phyloP scores from a whole-genome alignment of 805 yeast genomes.

The Dipodascus albidus region DNA sequence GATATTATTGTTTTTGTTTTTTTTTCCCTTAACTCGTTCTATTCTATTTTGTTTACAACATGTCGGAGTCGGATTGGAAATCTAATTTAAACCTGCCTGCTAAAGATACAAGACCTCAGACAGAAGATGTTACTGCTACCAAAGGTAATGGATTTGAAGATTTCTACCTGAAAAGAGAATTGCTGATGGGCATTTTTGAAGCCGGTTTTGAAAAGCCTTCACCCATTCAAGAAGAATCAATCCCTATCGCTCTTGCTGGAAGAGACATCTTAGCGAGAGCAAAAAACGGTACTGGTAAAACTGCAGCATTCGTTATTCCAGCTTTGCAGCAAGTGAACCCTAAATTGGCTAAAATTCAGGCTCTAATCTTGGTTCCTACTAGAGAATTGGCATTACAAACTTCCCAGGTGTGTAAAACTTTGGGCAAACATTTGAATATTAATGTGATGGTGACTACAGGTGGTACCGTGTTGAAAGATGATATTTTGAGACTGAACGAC shows the following conservation, averaged over 20 bases:
- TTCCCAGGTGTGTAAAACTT: conserved; percentile 90
- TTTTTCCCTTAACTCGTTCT: background rate
- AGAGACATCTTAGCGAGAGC: conserved; percentile 96
- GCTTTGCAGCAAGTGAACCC: conserved; percentile 83
- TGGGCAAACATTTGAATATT: conserved; percentile 86
- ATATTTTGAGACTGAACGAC: conserved; percentile 82
- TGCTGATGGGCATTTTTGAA: conserved; percentile 96
- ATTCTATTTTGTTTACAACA: background rate
- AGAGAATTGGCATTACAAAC: conserved; percentile 97
- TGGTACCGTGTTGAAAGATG: conserved; percentile 90
- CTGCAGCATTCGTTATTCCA: conserved; percentile 95
- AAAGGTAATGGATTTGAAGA: conserved; percentile 89
- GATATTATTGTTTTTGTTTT: background rate
- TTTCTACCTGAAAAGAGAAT: conserved; percentile 80
- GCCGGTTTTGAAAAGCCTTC: conserved; percentile 98
- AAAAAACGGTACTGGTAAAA: conserved; percentile 96
- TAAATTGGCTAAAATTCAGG: conserved; percentile 73
- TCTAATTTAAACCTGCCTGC: conserved; percentile 58
- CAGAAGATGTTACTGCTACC: conserved; percentile 88
- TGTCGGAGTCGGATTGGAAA: conserved; percentile 49
- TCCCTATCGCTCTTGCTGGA: conserved; percentile 91
- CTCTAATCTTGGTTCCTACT: conserved; percentile 89
- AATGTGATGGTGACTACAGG: conserved; percentile 98
- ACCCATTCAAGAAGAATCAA: conserved; percentile 95
- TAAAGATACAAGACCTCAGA: conserved; percentile 89